These are phyloP conservation scores for Cystoisospora suis DNA, from an alignment of 169 alveolate species.

Conservation along the genomic window DNA sequence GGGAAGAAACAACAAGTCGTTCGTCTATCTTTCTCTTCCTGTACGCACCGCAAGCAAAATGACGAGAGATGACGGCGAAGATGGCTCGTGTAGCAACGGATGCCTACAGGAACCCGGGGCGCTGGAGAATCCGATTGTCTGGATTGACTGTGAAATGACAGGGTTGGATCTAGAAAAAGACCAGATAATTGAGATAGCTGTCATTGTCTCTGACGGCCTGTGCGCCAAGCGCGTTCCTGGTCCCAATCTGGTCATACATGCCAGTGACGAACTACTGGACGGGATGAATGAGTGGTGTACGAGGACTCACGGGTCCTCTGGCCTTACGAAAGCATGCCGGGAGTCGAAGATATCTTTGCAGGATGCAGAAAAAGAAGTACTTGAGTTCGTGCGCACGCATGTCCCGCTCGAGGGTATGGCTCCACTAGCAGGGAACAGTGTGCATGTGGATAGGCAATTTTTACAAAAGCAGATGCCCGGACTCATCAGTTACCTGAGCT, in stretches of 20 bases:
- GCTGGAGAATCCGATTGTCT: constrained; percentile 64
- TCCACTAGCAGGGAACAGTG: constrained; percentile 81
- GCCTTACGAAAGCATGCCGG: constrained; percentile 72
- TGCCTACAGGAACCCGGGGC: too few species aligned
- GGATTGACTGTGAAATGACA: constrained; percentile 88
- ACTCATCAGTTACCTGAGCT: constrained; percentile 69
- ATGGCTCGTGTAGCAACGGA: too few species aligned
- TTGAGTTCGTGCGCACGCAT: constrained; percentile 48
- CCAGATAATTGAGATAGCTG: constrained; percentile 81
- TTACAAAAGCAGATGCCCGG: constrained; percentile 78
- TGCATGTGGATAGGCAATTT: constrained; percentile 79
- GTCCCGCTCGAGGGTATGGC: constrained; percentile 39
- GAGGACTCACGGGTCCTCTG: constrained; percentile 75
- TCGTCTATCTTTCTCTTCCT: too few species aligned
- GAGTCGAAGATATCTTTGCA: constrained; percentile 67
- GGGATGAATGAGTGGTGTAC: constrained; percentile 81
- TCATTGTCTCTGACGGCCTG: constrained; percentile 80
- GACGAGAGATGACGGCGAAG: too few species aligned
- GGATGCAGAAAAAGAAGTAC: constrained; percentile 74
- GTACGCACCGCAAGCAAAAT: too few species aligned
- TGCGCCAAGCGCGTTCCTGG: constrained; percentile 71
- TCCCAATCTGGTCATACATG: constrained; percentile 76
- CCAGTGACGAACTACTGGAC: constrained; percentile 71
- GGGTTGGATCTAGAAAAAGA: constrained; percentile 76
- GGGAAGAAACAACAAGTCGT: too few species aligned